phyloP scores from a whole-genome alignment of 2,329 filamentous ascomycete species.

The Beauveria brongniartii region DNA sequence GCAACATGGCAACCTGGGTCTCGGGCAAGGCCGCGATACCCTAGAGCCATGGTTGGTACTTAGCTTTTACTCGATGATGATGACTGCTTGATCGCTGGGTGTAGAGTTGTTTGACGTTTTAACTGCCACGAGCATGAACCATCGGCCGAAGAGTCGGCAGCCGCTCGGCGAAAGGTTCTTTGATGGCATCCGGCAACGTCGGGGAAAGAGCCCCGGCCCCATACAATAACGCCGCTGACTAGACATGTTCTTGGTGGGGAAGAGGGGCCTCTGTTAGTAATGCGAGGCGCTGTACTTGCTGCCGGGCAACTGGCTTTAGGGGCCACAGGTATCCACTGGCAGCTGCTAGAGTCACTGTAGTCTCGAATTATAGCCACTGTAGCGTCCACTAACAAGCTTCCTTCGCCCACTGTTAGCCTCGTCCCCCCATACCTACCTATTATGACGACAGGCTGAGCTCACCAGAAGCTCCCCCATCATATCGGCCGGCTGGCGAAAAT shows the following conservation, averaged over 20 bases:
- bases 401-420: too few relatives aligned
- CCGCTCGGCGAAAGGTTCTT: neutral
- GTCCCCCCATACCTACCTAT: neutral
- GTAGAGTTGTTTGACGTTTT: too few relatives aligned
- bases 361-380: too few relatives aligned
- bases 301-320: too few relatives aligned
- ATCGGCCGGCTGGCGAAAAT: neutral
- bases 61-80: too few relatives aligned
- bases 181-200: neutral
- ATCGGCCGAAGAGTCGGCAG: slow-evolving; percentile 5
- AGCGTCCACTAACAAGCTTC: too few relatives aligned
- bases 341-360: too few relatives aligned
- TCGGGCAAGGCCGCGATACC: neutral
- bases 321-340: too few relatives aligned
- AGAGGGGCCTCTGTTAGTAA: neutral
- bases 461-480: slow-evolving; percentile 2
- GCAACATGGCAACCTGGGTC: neutral
- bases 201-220: neutral
- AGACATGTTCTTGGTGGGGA: neutral
- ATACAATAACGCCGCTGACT: neutral
- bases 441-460: slow-evolving; percentile 12
- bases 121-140: neutral
- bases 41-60: neutral
- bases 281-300: neutral
- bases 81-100: too few relatives aligned